Percentiles rank a stretch among this genome's conserved stretches.
Evolutionary conservation across 2,329 filamentous ascomycete species (phyloP).

Genomic region (Sporothrix inflata): DNA sequence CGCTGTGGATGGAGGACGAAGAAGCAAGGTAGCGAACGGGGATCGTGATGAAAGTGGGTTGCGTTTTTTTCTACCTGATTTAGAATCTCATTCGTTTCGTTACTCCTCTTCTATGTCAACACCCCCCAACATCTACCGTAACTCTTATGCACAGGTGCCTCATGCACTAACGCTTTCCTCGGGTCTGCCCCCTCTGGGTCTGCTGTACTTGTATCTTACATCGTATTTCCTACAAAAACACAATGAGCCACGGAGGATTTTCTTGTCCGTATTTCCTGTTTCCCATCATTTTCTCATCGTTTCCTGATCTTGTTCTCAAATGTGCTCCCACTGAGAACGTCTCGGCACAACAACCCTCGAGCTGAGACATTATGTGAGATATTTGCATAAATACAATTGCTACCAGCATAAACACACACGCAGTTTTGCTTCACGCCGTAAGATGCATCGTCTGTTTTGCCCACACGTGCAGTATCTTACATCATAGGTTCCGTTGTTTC

Average conservation of each 20-base stretch:
- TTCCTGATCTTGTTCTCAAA: not conserved
- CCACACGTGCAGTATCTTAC: not conserved
- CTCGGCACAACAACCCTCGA: not conserved
- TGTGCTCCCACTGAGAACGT: not conserved
- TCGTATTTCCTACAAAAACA: too few species aligned
- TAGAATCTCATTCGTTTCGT: too few species aligned
- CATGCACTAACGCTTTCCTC: not conserved
- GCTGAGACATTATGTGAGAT: not conserved
- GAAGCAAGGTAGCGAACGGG: slow-evolving; percentile 4
- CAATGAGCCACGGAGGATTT: not conserved
- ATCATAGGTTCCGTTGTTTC: not conserved
- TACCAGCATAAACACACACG: too few species aligned
- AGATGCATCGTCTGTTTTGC: not conserved
- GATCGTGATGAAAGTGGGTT: not conserved
- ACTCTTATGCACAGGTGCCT: slow-evolving; percentile 3
- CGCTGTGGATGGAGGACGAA: not conserved
- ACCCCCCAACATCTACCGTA: not conserved
- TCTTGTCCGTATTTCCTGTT: not conserved
- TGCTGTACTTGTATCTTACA: not conserved
- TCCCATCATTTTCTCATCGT: not conserved
- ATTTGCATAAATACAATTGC: too few species aligned
- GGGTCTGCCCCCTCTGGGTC: not conserved
- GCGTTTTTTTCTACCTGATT: not conserved
- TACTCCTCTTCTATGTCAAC: too few species aligned
- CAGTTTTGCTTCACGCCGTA: too few species aligned